Conservation (phyloP, 805 yeast genomes). For the Nakazawaea anatomiae region DNA sequence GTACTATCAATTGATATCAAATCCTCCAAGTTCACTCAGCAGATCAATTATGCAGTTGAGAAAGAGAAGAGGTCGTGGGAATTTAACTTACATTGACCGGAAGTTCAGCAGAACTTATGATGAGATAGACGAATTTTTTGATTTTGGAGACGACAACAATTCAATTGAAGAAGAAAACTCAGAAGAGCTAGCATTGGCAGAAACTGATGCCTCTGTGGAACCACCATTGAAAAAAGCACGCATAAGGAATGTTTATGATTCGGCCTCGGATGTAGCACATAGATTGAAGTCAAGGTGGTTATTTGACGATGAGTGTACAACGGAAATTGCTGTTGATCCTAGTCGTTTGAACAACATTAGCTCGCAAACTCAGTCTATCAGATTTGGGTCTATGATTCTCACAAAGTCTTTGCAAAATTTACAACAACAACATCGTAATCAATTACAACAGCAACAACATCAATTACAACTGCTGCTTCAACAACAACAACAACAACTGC, state of each 20-base stretch:
- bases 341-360: slow-evolving; percentile 76
- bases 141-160: slow-evolving; percentile 28
- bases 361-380: slow-evolving; percentile 79
- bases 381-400: slow-evolving; percentile 88
- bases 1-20: slow-evolving; percentile 33
- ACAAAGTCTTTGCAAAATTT: slow-evolving; percentile 63
- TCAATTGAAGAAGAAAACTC: slow-evolving; percentile 2
- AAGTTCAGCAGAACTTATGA: slow-evolving; percentile 32
- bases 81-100: slow-evolving; percentile 70
- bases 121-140: slow-evolving; percentile 34
- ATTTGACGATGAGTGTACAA: slow-evolving; percentile 43
- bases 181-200: background rate
- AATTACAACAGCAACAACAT: slow-evolving; percentile 21
- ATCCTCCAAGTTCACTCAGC: slow-evolving; percentile 25
- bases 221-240: slow-evolving; percentile 13
- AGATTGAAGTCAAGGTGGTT: slow-evolving; percentile 44
- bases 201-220: background rate
- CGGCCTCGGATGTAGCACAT: slow-evolving; percentile 23
- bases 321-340: slow-evolving; percentile 45
- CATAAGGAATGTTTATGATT: slow-evolving; percentile 26
- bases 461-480: slow-evolving; percentile 15
- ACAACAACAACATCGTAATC: slow-evolving; percentile 26
- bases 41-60: slow-evolving; percentile 58
- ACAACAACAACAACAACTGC: slow-evolving; percentile 1
- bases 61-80: slow-evolving; percentile 69